These are phyloP conservation scores for Ascochyta fabae DNA, from an alignment of 2,329 filamentous ascomycete genomes.

Conservation along the genomic window DNA sequence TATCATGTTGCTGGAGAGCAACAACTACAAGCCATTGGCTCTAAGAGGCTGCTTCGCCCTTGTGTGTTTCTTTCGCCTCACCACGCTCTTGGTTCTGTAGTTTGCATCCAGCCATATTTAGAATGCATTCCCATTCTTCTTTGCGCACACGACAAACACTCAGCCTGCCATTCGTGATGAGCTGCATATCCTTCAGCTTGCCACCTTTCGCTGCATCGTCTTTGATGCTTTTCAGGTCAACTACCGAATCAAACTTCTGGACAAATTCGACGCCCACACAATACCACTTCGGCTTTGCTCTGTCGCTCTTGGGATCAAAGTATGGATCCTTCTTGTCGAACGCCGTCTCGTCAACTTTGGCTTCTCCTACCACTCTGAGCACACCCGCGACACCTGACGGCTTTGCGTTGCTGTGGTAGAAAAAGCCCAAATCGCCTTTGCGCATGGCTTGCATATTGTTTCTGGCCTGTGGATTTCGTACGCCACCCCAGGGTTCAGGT, in stretches of 20 bases:
- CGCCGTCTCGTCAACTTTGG: constrained; percentile 78
- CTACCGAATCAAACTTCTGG: constrained; percentile 75
- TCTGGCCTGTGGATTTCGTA: constrained; percentile 65
- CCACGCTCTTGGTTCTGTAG: neutral
- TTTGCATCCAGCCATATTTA: constrained; percentile 54
- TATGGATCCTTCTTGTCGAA: constrained; percentile 78
- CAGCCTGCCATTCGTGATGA: constrained; percentile 80
- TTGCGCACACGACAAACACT: constrained; percentile 76
- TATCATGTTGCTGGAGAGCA: neutral
- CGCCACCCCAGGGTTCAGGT: constrained; percentile 89
- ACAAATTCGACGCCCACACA: constrained; percentile 88
- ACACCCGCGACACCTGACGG: constrained; percentile 84
- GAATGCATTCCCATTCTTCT: constrained; percentile 70
- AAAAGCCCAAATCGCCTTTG: constrained; percentile 89
- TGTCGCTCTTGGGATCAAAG: constrained; percentile 78
- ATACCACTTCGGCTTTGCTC: constrained; percentile 79
- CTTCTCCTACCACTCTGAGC: constrained; percentile 88
- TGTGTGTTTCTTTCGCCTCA: too few species aligned
- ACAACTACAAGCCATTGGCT: neutral
- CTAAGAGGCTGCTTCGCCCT: too few species aligned
- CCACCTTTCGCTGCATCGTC: constrained; percentile 62
- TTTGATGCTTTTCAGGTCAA: constrained; percentile 76
- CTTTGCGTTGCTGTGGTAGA: constrained; percentile 96
- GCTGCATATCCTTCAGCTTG: constrained; percentile 76
- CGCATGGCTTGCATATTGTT: constrained; percentile 95